Conservation (phyloP, 1,284 basidiomycete genomes). For the Neonothopanus nambi region DNA sequence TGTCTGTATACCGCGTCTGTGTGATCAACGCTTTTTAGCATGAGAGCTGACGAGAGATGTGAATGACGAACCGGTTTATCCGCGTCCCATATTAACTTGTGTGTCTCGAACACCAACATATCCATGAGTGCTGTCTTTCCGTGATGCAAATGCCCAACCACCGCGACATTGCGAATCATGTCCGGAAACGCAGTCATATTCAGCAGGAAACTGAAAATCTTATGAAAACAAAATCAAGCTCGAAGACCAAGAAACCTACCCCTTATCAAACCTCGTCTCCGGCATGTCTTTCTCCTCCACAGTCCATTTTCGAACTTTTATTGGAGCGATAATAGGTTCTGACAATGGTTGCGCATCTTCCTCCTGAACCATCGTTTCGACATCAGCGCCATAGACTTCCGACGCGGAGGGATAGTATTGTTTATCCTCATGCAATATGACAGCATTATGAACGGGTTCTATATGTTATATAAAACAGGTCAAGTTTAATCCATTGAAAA, state of each 20-base stretch:
- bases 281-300: slow-evolving; percentile 94
- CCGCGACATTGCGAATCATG: slow-evolving; percentile 93
- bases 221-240: slow-evolving; percentile 14
- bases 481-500: slow-evolving; percentile 5
- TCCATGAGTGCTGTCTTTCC: slow-evolving; percentile 97
- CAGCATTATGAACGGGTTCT: slow-evolving; percentile 82
- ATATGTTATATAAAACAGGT: slow-evolving; percentile 4
- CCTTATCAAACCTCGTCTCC: slow-evolving; percentile 91
- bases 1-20: slow-evolving; percentile 92
- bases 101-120: slow-evolving; percentile 96
- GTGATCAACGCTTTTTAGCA: slow-evolving; percentile 18
- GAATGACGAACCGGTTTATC: slow-evolving; percentile 71
- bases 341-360: slow-evolving; percentile 95
- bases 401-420: slow-evolving; percentile 94
- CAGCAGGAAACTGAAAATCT: slow-evolving; percentile 75
- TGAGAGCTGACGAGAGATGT: slow-evolving; percentile 7
- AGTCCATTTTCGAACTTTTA: slow-evolving; percentile 91
- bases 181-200: slow-evolving; percentile 92
- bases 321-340: slow-evolving; percentile 94
- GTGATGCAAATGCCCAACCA: slow-evolving; percentile 96
- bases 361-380: slow-evolving; percentile 97
- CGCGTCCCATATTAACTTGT: slow-evolving; percentile 91
- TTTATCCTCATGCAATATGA: slow-evolving; percentile 96
- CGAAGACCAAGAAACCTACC: slow-evolving; percentile 52
- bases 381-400: slow-evolving; percentile 92